Evolutionary conservation across 2,329 filamentous ascomycete genomes (phyloP).

Genomic region (Apiospora kogelbergensis): DNA sequence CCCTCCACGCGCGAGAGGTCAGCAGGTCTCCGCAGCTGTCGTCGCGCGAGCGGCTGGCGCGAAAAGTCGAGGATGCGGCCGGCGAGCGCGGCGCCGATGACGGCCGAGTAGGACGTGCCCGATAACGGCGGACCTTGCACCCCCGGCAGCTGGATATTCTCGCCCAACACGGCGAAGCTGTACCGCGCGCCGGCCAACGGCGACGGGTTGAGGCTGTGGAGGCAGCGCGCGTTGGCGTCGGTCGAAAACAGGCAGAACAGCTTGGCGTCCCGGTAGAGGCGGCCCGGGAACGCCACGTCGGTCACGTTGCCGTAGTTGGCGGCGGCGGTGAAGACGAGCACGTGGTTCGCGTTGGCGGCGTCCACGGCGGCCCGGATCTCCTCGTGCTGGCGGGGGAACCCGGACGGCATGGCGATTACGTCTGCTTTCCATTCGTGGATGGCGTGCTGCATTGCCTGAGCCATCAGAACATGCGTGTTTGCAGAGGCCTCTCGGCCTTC

Average conservation of each 20-base stretch:
- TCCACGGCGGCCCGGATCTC: background rate
- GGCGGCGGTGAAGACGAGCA: background rate
- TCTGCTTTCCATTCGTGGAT: background rate
- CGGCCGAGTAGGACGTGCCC: background rate
- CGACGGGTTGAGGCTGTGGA: conserved; percentile 14
- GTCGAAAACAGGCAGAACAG: conserved; percentile 17
- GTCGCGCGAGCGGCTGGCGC: background rate
- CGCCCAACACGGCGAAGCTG: conserved; percentile 17
- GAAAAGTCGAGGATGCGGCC: background rate
- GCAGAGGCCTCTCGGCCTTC: background rate
- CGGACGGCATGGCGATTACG: background rate
- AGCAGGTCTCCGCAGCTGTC: background rate
- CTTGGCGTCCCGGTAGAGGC: conserved; percentile 11
- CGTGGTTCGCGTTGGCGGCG: background rate
- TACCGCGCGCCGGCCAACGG: background rate
- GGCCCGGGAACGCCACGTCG: background rate
- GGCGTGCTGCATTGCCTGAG: background rate
- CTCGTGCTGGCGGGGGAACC: background rate
- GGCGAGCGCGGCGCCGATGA: background rate
- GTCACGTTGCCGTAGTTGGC: background rate
- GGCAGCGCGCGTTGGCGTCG: conserved; percentile 1
- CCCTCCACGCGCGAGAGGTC: background rate
- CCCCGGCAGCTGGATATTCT: conserved; percentile 9
- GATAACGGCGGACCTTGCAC: background rate
- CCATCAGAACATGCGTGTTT: background rate